phyloP scores from a whole-genome alignment of 2,329 filamentous ascomycete genomes.

The Cryphonectria nitschkei region DNA sequence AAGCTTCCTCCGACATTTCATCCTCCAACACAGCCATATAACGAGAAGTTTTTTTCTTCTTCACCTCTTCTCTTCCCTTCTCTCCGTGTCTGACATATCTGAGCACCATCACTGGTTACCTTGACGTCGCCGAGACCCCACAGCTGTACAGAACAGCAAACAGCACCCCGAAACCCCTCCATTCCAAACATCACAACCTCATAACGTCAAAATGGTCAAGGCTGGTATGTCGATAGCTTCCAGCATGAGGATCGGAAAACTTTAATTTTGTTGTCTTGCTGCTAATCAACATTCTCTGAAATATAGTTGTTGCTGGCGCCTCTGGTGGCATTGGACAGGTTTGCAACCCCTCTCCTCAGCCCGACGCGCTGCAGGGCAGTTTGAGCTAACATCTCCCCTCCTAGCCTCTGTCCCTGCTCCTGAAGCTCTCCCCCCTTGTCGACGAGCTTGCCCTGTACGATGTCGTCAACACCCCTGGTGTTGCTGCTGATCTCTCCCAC shows the following conservation, averaged over 20 bases:
- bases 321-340: slow-evolving; percentile 99
- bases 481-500: slow-evolving; percentile 94
- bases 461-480: slow-evolving; percentile 98
- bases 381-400: slow-evolving; percentile 31
- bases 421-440: slow-evolving; percentile 87
- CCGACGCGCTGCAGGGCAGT: slow-evolving; percentile 9
- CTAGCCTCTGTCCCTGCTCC: slow-evolving; percentile 91
- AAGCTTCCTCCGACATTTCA: neutral
- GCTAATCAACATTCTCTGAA: slow-evolving; percentile 16
- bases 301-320: slow-evolving; percentile 83
- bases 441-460: slow-evolving; percentile 96
- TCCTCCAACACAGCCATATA: neutral
- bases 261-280: slow-evolving; percentile 28
- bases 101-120: slow-evolving; percentile 20
- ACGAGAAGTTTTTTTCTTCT: neutral
- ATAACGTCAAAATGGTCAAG: slow-evolving; percentile 43
- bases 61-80: slow-evolving; percentile 4
- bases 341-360: slow-evolving; percentile 36
- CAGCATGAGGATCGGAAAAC: slow-evolving; percentile 22
- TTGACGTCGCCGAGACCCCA: slow-evolving; percentile 23
- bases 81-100: slow-evolving; percentile 14
- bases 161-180: slow-evolving; percentile 33
- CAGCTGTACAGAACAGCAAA: slow-evolving; percentile 13
- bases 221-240: slow-evolving; percentile 37
- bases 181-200: slow-evolving; percentile 29